Evolutionary conservation across 805 yeast genomes (phyloP), one percentile per base, ranked within the genome.

Genomic region (Kazachstania africana): DNA sequence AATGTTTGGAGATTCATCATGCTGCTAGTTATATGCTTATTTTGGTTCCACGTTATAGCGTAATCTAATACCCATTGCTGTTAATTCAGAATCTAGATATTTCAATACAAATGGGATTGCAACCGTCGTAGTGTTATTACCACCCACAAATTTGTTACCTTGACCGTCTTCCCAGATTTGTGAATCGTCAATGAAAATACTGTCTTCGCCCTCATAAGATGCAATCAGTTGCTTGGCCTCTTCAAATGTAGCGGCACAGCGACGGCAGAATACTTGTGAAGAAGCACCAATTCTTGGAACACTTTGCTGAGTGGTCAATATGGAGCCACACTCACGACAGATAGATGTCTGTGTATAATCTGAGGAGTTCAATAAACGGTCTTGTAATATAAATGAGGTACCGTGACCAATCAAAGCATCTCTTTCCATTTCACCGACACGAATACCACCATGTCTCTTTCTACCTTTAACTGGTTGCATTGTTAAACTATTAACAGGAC

Each of bases 401-500:
- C 98, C 98, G 54, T 91, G 98, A 37, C 97, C 98, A 58, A 91
- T 85, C 48, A 91, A 67, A 2, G 98, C 98, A 70, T 91, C 98
- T 65, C 98, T 81, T 64, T 91, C 98, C 98, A 91, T 91, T 61
- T 91, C 98, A 59, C 98, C 98, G 24, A 91, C 94, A 70, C 98
- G 93, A 47, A 91, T 91, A 79, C 98, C 98, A 63, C 98, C 98
- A 43, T 80, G 76, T 65, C 97, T 76, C 77, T 91, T 91, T 66
- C 98, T 79, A 51, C 98, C 98, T 65, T 91, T 91, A 35, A 91
- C 98, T 25, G 98, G 98, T 69, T 91, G 98, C 96, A 88, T 85
- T 12, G 97, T 91, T 56, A 91, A 70, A 23, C 91, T 74, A 60
- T 88, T 88, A 17, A 91, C 97, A 5, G 97, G 97, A 54, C 98